Percentiles rank a stretch among this genome's conserved stretches.
Conservation (phyloP, 2,329 filamentous ascomycete species). For the Epichloe coenophiala region DNA sequence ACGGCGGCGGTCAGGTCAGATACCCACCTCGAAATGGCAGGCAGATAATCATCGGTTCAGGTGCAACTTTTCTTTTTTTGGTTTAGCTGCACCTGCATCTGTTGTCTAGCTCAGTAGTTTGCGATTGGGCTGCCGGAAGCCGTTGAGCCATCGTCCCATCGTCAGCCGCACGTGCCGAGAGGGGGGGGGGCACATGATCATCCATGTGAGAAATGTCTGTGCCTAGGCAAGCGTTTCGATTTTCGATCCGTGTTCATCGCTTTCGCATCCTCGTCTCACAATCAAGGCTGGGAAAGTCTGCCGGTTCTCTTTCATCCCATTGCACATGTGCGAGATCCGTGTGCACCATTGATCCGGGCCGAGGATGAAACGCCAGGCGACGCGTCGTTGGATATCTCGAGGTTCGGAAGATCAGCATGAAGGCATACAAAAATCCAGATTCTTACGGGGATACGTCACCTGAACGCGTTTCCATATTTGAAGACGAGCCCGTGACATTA, state of each 20-base stretch:
- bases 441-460: neutral
- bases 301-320: too few species aligned
- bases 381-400: neutral
- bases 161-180: neutral
- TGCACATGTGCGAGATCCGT: too few species aligned
- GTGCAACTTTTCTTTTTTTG: too few species aligned
- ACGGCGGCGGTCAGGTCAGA: too few species aligned
- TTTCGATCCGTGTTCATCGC: too few species aligned
- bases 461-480: neutral
- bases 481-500: too few species aligned
- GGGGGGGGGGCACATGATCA: neutral
- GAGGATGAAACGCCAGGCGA: neutral
- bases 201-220: neutral
- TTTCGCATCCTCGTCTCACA: neutral
- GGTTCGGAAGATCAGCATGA: neutral
- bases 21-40: too few species aligned
- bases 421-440: neutral
- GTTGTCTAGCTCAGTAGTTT: too few species aligned
- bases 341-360: too few species aligned
- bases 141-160: neutral
- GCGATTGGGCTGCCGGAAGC: too few species aligned
- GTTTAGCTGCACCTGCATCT: too few species aligned
- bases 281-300: neutral
- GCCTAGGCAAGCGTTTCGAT: neutral
- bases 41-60: too few species aligned